These are phyloP conservation scores for Pelargonium myrrhifolium DNA, from an alignment of 441 rosid species.

Conservation along the genomic window DNA sequence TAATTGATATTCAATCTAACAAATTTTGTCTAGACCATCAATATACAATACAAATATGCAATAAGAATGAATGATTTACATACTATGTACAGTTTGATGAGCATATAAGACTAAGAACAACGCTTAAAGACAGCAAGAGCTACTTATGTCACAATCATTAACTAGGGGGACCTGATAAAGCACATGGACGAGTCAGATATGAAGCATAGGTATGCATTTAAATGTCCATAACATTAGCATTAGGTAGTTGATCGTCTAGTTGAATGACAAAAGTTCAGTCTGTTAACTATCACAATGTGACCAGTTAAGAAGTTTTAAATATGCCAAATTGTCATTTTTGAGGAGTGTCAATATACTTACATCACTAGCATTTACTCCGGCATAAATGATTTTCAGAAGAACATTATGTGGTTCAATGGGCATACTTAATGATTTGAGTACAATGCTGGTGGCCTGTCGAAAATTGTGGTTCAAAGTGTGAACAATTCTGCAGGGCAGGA, in stretches of 20 bases:
- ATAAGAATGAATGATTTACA: not conserved
- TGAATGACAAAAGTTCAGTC: slow-evolving; percentile 5
- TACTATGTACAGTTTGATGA: not conserved
- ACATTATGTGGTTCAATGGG: slow-evolving; percentile 71
- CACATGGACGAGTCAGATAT: not conserved
- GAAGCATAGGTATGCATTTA: not conserved
- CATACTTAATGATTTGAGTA: slow-evolving; percentile 40
- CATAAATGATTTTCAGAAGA: slow-evolving; percentile 75
- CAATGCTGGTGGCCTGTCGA: slow-evolving; percentile 68
- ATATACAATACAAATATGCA: too few relatives aligned
- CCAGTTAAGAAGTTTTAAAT: slow-evolving; percentile 9
- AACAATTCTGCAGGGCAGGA: slow-evolving; percentile 60
- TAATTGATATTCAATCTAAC: slow-evolving; percentile 7
- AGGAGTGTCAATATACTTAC: slow-evolving; percentile 47
- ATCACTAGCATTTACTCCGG: slow-evolving; percentile 98
- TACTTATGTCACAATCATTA: not conserved
- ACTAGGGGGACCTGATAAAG: not conserved
- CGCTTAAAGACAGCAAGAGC: slow-evolving; percentile 6
- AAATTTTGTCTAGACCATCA: not conserved
- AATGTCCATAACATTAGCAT: not conserved
- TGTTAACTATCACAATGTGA: not conserved
- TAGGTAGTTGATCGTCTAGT: not conserved
- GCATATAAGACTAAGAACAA: not conserved
- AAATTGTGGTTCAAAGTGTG: slow-evolving; percentile 81
- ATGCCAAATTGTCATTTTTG: not conserved